Percentiles rank a stretch among this genome's conserved stretches.
These are phyloP conservation scores for Boletus tylopilopsis DNA, from an alignment of 768 basidiomycete species.

Conservation along the genomic window DNA sequence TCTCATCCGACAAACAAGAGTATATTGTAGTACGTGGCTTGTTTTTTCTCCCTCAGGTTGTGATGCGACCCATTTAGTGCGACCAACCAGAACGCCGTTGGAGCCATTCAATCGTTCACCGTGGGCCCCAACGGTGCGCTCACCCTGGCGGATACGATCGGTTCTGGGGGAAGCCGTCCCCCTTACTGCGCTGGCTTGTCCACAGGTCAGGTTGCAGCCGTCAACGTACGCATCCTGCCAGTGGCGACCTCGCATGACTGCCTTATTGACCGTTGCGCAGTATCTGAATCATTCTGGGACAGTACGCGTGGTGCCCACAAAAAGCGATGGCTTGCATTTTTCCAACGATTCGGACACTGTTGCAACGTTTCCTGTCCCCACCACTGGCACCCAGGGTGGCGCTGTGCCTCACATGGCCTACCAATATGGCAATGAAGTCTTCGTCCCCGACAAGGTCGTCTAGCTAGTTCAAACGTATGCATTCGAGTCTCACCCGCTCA, in stretches of 20 bases:
- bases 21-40: slow-evolving; percentile 53
- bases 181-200: slow-evolving; percentile 49
- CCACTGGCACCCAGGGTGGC: slow-evolving; percentile 23
- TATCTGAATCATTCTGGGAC: slow-evolving; percentile 47
- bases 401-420: slow-evolving; percentile 69
- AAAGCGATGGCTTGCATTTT: slow-evolving; percentile 35
- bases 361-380: slow-evolving; percentile 51
- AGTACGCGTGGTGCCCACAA: slow-evolving; percentile 49
- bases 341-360: slow-evolving; percentile 37
- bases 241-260: too few species aligned
- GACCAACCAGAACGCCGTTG: slow-evolving; percentile 48
- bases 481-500: neutral
- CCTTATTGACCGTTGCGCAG: slow-evolving; percentile 21
- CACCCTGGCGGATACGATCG: slow-evolving; percentile 42
- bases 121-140: slow-evolving; percentile 44
- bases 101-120: slow-evolving; percentile 54
- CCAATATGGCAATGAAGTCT: slow-evolving; percentile 51
- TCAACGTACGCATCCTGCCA: slow-evolving; percentile 47
- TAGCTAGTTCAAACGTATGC: slow-evolving; percentile 11
- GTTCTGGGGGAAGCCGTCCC: slow-evolving; percentile 49
- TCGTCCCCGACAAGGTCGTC: slow-evolving; percentile 67
- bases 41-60: neutral
- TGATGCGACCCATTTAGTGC: slow-evolving; percentile 38
- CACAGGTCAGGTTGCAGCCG: slow-evolving; percentile 54
- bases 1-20: slow-evolving; percentile 52